These are phyloP conservation scores for Sextonia rubra DNA, from an alignment of 164 flowering plant genomes.

Conservation along the genomic window DNA sequence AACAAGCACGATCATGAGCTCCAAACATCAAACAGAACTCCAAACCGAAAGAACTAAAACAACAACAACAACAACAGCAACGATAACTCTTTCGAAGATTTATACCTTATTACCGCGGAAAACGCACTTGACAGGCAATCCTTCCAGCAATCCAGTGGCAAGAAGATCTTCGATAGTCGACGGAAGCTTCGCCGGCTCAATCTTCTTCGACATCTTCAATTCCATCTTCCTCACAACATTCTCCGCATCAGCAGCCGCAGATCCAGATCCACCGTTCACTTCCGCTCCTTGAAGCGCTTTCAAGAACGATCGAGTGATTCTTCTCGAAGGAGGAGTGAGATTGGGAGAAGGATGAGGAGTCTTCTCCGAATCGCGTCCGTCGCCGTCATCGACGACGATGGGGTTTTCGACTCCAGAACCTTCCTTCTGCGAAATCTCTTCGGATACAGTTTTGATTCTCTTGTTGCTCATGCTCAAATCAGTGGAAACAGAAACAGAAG, in stretches of 20 bases:
- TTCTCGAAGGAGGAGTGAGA: not conserved
- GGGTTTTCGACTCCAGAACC: slow-evolving; percentile 1
- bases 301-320: slow-evolving; percentile 13
- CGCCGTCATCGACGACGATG: slow-evolving; percentile 3
- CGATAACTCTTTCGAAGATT: not conserved
- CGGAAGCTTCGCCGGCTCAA: slow-evolving; percentile 33
- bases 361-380: not conserved
- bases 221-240: slow-evolving; percentile 17
- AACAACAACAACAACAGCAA: too few relatives aligned
- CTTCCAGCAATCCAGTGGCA: slow-evolving; percentile 66
- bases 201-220: slow-evolving; percentile 33
- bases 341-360: not conserved
- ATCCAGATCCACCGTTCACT: not conserved
- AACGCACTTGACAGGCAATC: slow-evolving; percentile 42
- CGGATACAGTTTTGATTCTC: slow-evolving; percentile 3
- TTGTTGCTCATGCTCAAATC: slow-evolving; percentile 9
- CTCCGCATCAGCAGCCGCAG: not conserved
- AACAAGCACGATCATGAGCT: not conserved
- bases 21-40: not conserved
- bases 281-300: not conserved
- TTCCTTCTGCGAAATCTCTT: not conserved
- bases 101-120: slow-evolving; percentile 28
- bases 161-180: slow-evolving; percentile 50
- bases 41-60: too few relatives aligned
- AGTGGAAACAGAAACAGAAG: not conserved